phyloP scores from a whole-genome alignment of 2,329 filamentous ascomycete genomes.

The Trichoderma brevicompactum region DNA sequence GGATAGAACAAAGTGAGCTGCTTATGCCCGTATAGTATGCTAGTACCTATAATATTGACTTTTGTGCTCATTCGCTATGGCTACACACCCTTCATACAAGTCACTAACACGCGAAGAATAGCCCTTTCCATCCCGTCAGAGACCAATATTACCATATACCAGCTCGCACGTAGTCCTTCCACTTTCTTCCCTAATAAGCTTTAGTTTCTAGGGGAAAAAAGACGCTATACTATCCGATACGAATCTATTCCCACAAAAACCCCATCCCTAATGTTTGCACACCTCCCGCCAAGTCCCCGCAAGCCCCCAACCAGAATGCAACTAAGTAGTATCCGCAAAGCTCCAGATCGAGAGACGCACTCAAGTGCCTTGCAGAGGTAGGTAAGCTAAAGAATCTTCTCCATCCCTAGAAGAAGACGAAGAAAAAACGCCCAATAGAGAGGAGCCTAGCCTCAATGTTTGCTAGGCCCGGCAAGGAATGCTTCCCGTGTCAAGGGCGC shows the following conservation, averaged over 20 bases:
- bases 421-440: conserved; percentile 3
- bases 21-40: too few relatives aligned
- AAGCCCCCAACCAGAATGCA: conserved; percentile 25
- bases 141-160: too few relatives aligned
- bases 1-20: neutral
- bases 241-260: neutral
- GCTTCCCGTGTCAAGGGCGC: conserved; percentile 29
- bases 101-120: too few relatives aligned
- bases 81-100: too few relatives aligned
- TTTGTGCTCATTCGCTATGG: too few relatives aligned
- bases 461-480: conserved; percentile 25
- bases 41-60: too few relatives aligned
- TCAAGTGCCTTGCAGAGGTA: neutral
- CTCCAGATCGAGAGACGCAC: neutral
- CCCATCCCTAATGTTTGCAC: neutral
- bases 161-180: too few relatives aligned
- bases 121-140: too few relatives aligned
- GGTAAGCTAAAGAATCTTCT: neutral
- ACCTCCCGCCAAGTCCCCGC: neutral
- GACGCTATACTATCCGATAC: too few relatives aligned
- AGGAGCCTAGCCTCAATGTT: neutral
- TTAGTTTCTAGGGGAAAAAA: too few relatives aligned
- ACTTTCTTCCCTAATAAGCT: too few relatives aligned
- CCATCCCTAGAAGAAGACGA: neutral
- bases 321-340: conserved; percentile 16